Conservation (phyloP, 129 eudicot genomes). For the Flaveria ramosissima region DNA sequence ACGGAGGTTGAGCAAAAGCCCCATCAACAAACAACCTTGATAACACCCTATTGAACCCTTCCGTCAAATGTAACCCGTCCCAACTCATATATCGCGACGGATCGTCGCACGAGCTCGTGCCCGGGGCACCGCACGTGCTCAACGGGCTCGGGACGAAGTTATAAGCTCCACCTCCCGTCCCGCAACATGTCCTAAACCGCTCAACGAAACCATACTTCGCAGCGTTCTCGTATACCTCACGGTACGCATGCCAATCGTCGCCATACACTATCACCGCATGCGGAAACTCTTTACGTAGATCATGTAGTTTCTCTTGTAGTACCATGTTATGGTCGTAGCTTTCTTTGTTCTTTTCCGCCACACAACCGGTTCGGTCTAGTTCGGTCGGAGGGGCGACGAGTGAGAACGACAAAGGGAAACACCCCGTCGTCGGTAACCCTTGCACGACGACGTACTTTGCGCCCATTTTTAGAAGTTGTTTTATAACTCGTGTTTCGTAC, state of each 20-base stretch:
- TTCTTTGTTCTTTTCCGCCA: conserved; percentile 27
- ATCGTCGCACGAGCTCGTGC: conserved; percentile 30
- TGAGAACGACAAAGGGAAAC: conserved; percentile 23
- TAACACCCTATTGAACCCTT: conserved; percentile 29
- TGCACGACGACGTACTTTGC: conserved; percentile 45
- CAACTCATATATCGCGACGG: conserved; percentile 37
- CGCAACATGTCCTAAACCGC: conserved; percentile 40
- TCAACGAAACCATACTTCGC: conserved; percentile 37
- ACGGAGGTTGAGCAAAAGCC: conserved; percentile 29
- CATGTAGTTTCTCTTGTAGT: conserved; percentile 22
- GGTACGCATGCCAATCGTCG: conserved; percentile 36
- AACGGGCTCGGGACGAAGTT: not conserved
- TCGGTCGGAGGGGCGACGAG: conserved; percentile 5
- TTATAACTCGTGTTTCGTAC: conserved; percentile 16
- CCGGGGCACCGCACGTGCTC: conserved; percentile 33
- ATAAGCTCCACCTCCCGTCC: conserved; percentile 2
- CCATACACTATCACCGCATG: conserved; percentile 34
- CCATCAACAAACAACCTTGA: conserved; percentile 31
- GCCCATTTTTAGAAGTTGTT: conserved; percentile 33
- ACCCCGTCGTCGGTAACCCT: conserved; percentile 43
- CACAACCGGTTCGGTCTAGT: conserved; percentile 36
- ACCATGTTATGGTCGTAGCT: conserved; percentile 33
- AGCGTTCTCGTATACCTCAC: conserved; percentile 21
- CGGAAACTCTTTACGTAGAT: conserved; percentile 22
- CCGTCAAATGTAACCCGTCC: conserved; percentile 48